Percentiles rank a stretch among this genome's conserved stretches.
Evolutionary conservation across 2,329 filamentous ascomycete genomes (phyloP).

Genomic region (Xylaria sp.): DNA sequence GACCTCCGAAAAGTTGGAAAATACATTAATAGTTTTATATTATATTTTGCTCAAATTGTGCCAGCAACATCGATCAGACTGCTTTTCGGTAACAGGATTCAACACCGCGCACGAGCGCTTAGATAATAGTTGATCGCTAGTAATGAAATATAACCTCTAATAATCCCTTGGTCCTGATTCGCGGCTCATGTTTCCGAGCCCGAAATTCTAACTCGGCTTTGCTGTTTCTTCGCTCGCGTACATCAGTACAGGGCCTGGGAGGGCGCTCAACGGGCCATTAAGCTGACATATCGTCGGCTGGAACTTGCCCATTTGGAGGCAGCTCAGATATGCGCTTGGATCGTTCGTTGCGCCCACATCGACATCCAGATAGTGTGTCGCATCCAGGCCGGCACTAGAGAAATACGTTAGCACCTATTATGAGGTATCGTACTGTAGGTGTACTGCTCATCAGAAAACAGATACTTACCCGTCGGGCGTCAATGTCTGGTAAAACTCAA

Average conservation of each 20-base stretch:
- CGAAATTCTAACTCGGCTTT: conserved; percentile 11
- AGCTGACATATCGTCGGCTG: conserved; percentile 18
- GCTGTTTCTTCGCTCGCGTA: conserved; percentile 14
- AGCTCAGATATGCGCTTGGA: conserved; percentile 31
- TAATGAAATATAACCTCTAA: neutral
- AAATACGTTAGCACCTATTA: neutral
- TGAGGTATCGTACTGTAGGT: neutral
- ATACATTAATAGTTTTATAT: no score
- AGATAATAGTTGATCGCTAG: no score
- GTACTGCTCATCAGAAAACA: no score
- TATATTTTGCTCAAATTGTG: no score
- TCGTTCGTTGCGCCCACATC: conserved; percentile 10
- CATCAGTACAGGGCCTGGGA: conserved; percentile 27
- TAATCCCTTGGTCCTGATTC: neutral
- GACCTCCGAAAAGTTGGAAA: no score
- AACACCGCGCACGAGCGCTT: no score
- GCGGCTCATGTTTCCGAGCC: neutral
- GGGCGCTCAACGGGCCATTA: conserved; percentile 25
- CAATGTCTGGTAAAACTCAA: conserved; percentile 25
- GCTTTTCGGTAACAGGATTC: no score
- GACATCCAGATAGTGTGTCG: conserved; percentile 26
- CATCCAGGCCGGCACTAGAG: conserved; percentile 22
- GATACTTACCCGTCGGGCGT: conserved; percentile 21
- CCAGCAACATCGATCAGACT: no score
- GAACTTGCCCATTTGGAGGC: conserved; percentile 34